Conservation (phyloP, 345 rosid species). For the Aurinia saxatilis region DNA sequence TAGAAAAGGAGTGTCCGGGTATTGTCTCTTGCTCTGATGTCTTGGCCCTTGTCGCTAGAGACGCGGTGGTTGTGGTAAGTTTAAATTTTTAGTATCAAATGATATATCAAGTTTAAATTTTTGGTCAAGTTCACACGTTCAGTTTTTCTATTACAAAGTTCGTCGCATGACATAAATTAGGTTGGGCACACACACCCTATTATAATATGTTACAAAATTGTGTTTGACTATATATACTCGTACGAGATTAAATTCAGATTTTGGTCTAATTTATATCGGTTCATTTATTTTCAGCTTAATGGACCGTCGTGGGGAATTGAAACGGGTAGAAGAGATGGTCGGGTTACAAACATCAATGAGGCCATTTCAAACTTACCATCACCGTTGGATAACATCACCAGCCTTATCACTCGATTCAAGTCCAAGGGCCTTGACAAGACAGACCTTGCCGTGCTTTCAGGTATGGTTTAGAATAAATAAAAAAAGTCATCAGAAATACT, state of each 20-base stretch:
- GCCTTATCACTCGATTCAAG: slow-evolving; percentile 25
- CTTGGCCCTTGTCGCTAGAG: slow-evolving; percentile 61
- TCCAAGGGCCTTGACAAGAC: slow-evolving; percentile 37
- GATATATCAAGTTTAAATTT: neutral
- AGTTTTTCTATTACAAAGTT: neutral
- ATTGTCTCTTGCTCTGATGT: slow-evolving; percentile 78
- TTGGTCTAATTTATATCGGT: too few relatives aligned
- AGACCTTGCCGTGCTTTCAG: slow-evolving; percentile 56
- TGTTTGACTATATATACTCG: neutral
- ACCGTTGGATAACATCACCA: slow-evolving; percentile 33
- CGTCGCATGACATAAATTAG: neutral
- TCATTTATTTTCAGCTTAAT: slow-evolving; percentile 26
- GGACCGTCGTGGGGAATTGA: slow-evolving; percentile 44
- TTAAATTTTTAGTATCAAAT: neutral
- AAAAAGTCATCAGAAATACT: neutral
- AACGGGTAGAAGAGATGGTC: slow-evolving; percentile 72
- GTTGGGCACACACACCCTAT: neutral
- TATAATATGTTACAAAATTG: neutral
- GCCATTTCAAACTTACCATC: slow-evolving; percentile 26
- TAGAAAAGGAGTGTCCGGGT: slow-evolving; percentile 66
- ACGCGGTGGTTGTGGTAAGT: slow-evolving; percentile 40
- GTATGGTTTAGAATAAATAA: slow-evolving; percentile 16
- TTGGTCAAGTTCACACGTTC: neutral
- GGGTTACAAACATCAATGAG: slow-evolving; percentile 32
- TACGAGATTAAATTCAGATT: neutral